Conservation (phyloP, 23 red algal species). For the Pyropia yezoensis region DNA sequence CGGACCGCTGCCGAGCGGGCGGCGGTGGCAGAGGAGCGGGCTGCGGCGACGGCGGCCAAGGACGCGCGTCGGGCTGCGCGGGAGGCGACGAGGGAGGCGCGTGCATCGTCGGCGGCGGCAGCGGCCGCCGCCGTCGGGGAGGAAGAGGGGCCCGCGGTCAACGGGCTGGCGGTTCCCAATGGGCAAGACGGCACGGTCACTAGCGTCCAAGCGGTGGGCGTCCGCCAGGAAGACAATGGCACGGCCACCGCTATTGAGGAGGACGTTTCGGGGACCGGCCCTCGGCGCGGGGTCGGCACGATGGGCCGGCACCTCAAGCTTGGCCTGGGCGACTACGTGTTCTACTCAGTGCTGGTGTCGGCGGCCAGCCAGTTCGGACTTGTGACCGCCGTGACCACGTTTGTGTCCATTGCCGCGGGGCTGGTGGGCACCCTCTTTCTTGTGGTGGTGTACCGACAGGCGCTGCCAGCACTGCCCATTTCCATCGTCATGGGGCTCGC, state of each 20-base stretch:
- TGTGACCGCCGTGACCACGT: slow-evolving; percentile 56
- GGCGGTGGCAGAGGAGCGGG: too few species aligned
- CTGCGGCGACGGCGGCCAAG: too few species aligned
- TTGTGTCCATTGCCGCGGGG: slow-evolving; percentile 67
- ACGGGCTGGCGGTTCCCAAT: background rate
- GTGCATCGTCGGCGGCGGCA: too few species aligned
- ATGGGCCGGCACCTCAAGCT: slow-evolving; percentile 72
- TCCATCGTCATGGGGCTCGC: slow-evolving; percentile 50
- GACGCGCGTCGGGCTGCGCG: too few species aligned
- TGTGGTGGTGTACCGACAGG: slow-evolving; percentile 48
- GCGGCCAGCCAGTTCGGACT: slow-evolving; percentile 35
- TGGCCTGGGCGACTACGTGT: slow-evolving; percentile 85
- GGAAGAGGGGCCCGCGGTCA: background rate
- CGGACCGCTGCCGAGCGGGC: too few species aligned
- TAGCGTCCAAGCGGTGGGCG: background rate
- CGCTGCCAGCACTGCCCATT: slow-evolving; percentile 82
- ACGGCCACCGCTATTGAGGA: too few species aligned
- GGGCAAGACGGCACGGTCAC: background rate
- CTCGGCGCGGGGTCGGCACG: slow-evolving; percentile 14
- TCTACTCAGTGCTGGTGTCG: slow-evolving; percentile 75
- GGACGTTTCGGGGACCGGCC: too few species aligned
- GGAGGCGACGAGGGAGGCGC: too few species aligned
- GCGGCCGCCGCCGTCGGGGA: background rate
- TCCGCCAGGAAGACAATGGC: background rate
- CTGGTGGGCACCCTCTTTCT: slow-evolving; percentile 63